phyloP scores from a whole-genome alignment of 139 green algal species.

The Diplosphaera chodatii region DNA sequence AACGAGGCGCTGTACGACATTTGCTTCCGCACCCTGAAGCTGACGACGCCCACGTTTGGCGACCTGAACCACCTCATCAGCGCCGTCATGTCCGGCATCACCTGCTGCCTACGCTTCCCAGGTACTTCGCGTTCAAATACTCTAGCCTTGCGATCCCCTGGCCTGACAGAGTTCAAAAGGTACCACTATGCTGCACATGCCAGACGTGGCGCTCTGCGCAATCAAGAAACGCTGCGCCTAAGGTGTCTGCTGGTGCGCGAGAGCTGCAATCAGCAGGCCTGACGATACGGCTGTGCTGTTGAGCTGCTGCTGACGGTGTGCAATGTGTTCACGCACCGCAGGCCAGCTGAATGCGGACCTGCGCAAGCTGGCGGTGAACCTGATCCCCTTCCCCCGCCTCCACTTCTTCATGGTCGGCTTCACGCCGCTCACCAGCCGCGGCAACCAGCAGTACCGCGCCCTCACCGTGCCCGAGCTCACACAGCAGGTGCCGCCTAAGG shows the following conservation, averaged over 20 bases:
- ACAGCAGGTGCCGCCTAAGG: constrained; percentile 40
- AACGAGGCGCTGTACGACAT: constrained; percentile 99
- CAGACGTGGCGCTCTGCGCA: too few species aligned
- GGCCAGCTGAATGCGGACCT: constrained; percentile 98
- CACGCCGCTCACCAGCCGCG: constrained; percentile 90
- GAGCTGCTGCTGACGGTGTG: not conserved
- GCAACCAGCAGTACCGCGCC: constrained; percentile 93
- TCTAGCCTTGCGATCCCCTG: too few species aligned
- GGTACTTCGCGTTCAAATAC: constrained; percentile 1
- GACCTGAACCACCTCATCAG: constrained; percentile 99
- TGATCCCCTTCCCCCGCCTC: constrained; percentile 98
- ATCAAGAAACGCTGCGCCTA: too few species aligned
- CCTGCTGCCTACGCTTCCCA: constrained; percentile 99
- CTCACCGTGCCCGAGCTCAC: constrained; percentile 97
- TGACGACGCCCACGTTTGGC: constrained; percentile 96
- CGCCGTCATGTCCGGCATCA: constrained; percentile 98
- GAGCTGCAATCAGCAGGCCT: too few species aligned
- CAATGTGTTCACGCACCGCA: not conserved
- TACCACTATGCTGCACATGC: too few species aligned
- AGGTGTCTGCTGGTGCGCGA: too few species aligned
- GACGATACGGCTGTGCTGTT: not conserved
- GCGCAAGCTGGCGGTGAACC: constrained; percentile 98
- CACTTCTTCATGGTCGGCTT: constrained; percentile 99
- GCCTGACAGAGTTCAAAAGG: too few species aligned
- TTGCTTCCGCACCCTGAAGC: constrained; percentile 99